Conservation (phyloP, 306 rosid species). For the Fagus crenata region DNA sequence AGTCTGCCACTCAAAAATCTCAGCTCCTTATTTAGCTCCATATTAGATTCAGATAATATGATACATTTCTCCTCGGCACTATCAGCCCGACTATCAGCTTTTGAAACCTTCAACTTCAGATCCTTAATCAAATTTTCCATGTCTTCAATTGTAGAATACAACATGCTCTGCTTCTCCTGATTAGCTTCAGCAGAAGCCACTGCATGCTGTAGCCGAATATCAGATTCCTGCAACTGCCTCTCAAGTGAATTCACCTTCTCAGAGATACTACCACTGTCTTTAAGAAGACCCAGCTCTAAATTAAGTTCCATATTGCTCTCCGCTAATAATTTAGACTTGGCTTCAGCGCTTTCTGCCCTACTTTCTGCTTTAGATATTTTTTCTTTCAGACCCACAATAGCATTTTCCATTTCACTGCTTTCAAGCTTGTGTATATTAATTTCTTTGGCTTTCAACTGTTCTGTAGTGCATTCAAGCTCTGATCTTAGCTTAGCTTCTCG, state of each 20-base stretch:
- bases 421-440: slow-evolving; percentile 29
- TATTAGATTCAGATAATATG: slow-evolving; percentile 69
- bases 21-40: slow-evolving; percentile 61
- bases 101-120: slow-evolving; percentile 65
- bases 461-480: slow-evolving; percentile 41
- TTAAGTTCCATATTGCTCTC: slow-evolving; percentile 46
- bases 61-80: slow-evolving; percentile 72
- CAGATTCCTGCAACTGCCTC: slow-evolving; percentile 58
- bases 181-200: slow-evolving; percentile 82
- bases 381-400: slow-evolving; percentile 42
- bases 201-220: slow-evolving; percentile 62
- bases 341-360: slow-evolving; percentile 50
- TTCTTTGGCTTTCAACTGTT: slow-evolving; percentile 47
- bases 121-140: slow-evolving; percentile 78
- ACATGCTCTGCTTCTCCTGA: slow-evolving; percentile 74
- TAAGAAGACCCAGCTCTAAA: slow-evolving; percentile 42
- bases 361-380: slow-evolving; percentile 41
- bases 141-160: slow-evolving; percentile 60
- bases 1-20: slow-evolving; percentile 61
- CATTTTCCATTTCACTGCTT: slow-evolving; percentile 40
- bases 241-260: slow-evolving; percentile 52
- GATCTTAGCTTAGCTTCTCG: slow-evolving; percentile 65
- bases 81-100: slow-evolving; percentile 75
- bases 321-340: slow-evolving; percentile 35
- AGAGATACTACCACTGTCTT: slow-evolving; percentile 32